Evolutionary conservation across 2,329 filamentous ascomycete genomes (phyloP), one percentile per base, ranked within the genome.

Genomic region (Coniochaeta hoffmannii): DNA sequence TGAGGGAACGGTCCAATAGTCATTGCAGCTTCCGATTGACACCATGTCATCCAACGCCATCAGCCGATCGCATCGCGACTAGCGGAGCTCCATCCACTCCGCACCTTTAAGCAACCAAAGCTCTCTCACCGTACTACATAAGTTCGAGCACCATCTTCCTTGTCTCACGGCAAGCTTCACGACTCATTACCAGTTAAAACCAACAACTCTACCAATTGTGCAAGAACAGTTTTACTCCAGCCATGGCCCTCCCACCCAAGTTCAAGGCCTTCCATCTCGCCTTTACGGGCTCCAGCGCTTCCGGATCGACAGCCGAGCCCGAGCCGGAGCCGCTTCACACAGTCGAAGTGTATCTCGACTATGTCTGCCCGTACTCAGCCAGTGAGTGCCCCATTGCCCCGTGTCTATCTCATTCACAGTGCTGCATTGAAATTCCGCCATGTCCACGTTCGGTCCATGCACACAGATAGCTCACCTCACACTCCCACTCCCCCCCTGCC

Each of bases 321-420:
- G 66, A 73, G 15, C 67, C 74, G 8, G 71, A 74, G 36, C 72
- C 78, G 6, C 69, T 76, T 15, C 82, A 86, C 73, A 85, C 82
- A 0, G 68, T 86, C 52, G 83, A 87, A 68, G 59, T 87, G 53
- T 86, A 89, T 71, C 85, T 96, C 62, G 92, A 97, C 77, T 97
- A 96, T 76, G 88, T 90, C 66, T 97, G 92, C 70, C 91, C 90
- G 38, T 83, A 76, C 69, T 80, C 76, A n/a, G 78, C 77, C 58
- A 77, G 41, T 46, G n/a, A 46, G 41, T 46, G 15, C 12, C 7
- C 6, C 4, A 14, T 22, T 38, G 14, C 4, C 5, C 9, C 12
- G 8, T 19, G 17, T 10, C 30, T 8, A 22, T 19, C 12, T 41
- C 17, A 19, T 22, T n/a, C 15, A 22, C 17, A 10, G 17, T 22